Evolutionary conservation across 768 basidiomycete species (phyloP), one percentile per base, ranked within the genome.

Genomic region (Saitozyma sp.): DNA sequence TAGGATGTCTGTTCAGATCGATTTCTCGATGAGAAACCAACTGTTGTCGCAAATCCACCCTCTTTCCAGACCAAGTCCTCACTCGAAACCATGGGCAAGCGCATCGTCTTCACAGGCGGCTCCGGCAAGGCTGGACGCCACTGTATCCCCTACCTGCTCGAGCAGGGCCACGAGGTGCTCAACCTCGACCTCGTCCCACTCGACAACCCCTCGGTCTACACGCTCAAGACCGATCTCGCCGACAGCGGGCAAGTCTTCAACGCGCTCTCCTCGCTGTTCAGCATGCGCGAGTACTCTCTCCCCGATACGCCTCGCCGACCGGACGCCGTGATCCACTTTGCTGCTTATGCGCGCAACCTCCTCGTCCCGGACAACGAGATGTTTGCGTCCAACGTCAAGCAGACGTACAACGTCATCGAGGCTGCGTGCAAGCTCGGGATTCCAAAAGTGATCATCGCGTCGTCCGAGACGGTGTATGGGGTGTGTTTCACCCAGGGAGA

Each of bases 401-500:
- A 60, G 49, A 78, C 77, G 1, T 78, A 78, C 66, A 78, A 78
- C 53, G 70, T 78, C 49, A 75, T 78, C 56, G 77, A 78, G 49
- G 77, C 71, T 3, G 70, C 74, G 16, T 69, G 67, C 54, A 78
- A 78, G 54, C 65, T 78, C 20, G 77, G 77, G 9, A 69, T 78
- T 59, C 68, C 66, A 57, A 76, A 76, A 60, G 57, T 78, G 46
- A 73, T 78, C 56, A 73, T 76, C 40, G 75, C 75, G 17, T 63
- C 60, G 29, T 71, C 69, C 4, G 75, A 78, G 56, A 78, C 77
- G 9, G 69, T 68, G 5, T 78, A 78, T 59, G 69, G 69, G 5
- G 75, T 78, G 14, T 78, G 77, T 53, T 78, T 78, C 59, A 70
- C 73, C 37, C 77, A 78, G 57, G 77, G 77, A 7, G 75, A 74